These are phyloP conservation scores for Wakefieldia striispora DNA, from an alignment of 768 basidiomycete genomes.

Conservation along the genomic window DNA sequence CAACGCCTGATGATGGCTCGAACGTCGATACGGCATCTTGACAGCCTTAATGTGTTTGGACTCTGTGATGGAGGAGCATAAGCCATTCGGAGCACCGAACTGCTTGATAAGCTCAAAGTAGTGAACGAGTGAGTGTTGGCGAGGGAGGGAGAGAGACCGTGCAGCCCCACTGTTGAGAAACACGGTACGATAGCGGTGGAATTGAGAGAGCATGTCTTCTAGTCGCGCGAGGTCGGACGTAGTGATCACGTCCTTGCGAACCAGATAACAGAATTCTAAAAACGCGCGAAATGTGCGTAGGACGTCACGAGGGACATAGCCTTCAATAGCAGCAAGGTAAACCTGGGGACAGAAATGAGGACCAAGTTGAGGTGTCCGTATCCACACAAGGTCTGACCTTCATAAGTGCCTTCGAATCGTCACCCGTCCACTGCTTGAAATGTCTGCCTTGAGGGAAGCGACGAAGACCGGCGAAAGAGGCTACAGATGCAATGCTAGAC, in stretches of 20 bases:
- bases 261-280: conserved; percentile 6
- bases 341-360: conserved; percentile 14
- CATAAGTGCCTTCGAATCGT: conserved; percentile 39
- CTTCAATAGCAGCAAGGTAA: conserved; percentile 29
- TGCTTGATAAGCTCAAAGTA: conserved; percentile 2
- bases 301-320: conserved; percentile 17
- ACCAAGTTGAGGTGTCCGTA: no score
- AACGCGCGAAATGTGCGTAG: conserved; percentile 18
- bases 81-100: background rate
- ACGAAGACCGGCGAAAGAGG: conserved; percentile 27
- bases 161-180: background rate
- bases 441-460: conserved; percentile 29
- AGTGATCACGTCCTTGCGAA: conserved; percentile 14
- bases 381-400: no score
- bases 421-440: conserved; percentile 38
- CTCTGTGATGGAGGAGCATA: background rate
- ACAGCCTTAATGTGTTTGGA: background rate
- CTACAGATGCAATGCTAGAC: conserved; percentile 27
- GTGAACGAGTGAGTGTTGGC: background rate
- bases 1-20: no score
- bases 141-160: background rate
- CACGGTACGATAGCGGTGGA: conserved; percentile 21
- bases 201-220: conserved; percentile 14
- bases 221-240: conserved; percentile 17
- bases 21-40: no score